Base-by-base conservation (phyloP, 148 eudicot genomes). In the Vaccinium darrowii region DNA sequence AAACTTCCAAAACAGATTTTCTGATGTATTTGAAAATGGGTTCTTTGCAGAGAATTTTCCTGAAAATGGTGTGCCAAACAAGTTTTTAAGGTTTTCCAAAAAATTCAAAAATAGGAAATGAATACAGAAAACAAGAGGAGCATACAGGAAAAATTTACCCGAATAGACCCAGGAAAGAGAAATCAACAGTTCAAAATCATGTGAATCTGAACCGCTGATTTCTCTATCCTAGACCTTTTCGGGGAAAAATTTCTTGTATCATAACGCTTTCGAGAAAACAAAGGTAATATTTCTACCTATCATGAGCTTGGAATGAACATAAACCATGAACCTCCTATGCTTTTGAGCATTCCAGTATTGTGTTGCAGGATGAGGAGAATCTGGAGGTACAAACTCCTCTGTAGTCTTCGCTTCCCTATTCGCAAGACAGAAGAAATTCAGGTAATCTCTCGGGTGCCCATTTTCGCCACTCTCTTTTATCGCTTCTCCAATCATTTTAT, bases 261-360 rank as follows among this genome's bases (percentile, higher is more conserved):
- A 43, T 43, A 0, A 43, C 6, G 5, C 0, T 43, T 43, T 43
- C 47, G 2, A 43, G 47, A 43, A 43, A 69, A 13, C 5, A 14
- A 69, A 69, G 49, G 58, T 80, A 3, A 65, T 73, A 12, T 54
- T 80, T 84, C 39, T 95, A 97, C 98, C 98, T 89, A 95, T 97
- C 99, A 95, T 94, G 78, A 95, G 87, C 91, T 97, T 97, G 82
- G 99, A 95, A 90, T 97, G 99, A 69, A 97, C 96, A 84, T 97
- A 95, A 58, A 95, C 87, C 99, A 97, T 95, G 90, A 97, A 97
- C 86, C 99, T 88, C 88, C 99, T 86, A 10, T 90, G 90, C 80
- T 83, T 89, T 87, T 97, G 99, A 36, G 99, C 98, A 76, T 86
- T 91, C 91, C 90, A 92, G 82, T 97, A 97, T 13, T 89, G 88